Evolutionary conservation across 768 basidiomycete species (phyloP), one percentile per base, ranked within the genome.

Genomic region (Pholiota molesta): DNA sequence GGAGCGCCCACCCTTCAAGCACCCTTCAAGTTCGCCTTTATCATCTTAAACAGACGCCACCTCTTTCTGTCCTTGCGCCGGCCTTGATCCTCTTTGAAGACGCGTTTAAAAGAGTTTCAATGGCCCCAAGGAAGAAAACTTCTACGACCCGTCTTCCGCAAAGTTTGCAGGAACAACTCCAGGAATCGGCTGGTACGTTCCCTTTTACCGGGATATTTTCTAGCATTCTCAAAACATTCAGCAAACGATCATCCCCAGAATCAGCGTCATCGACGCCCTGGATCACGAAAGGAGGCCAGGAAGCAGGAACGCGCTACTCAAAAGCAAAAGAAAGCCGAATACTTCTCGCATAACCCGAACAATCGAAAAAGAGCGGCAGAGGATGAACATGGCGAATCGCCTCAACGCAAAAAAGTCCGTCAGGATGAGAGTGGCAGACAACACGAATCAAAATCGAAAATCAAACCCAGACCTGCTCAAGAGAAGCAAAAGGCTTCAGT

Each of bases 241-340:
- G 66, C 51, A 16, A 58, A 54, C 52, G 60, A 63, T 40, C 51
- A 62, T 44, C 57, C 63, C 2, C 65, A 59, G 55, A 63, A 42
- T 26, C 47, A 53, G 39, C 58, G 59, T 16, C 61, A 52, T 51
- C 47, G 61, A 16, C 63, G 58, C 26, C 42, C 35, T 54, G 51
- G 47, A 11, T 68, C 69, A 11, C 67, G 71, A 5, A 91, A 86
- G 71, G 89, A 89, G 52, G 70, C 81, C 14, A 77, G 91, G 45
- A 92, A 88, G 70, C 81, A 86, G 66, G 83, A 82, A 29, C 81
- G 90, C n/a, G 62, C 76, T 0, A 78, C 77, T 49, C 79, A 79
- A 55, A 94, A 91, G 71, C 80, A 84, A 67, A 82, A 84, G 49
- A 91, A 85, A 68, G 87, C 88, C 0, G 77, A 81, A 40, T 84